Percentiles rank a stretch among this genome's conserved stretches.
These are phyloP conservation scores for Sporothrix pallida DNA, from an alignment of 2,329 filamentous ascomycete genomes.

Conservation along the genomic window DNA sequence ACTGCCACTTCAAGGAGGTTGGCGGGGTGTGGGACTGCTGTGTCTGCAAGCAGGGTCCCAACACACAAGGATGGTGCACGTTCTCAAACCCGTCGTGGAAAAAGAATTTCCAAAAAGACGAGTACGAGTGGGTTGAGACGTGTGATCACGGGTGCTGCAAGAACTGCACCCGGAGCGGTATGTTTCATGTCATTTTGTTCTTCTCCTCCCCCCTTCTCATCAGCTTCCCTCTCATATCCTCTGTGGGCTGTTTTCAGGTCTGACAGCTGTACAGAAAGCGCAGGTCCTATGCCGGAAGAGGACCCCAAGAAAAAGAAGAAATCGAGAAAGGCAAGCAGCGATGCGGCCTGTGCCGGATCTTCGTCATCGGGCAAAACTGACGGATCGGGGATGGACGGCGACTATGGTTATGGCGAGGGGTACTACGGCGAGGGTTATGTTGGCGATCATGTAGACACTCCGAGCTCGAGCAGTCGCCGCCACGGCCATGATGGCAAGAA, in stretches of 20 bases:
- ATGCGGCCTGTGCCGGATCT: background rate
- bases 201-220: background rate
- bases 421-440: conserved; percentile 19
- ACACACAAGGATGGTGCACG: conserved; percentile 60
- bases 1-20: conserved; percentile 58
- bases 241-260: background rate
- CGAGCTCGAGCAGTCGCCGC: conserved; percentile 1
- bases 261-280: conserved; percentile 31
- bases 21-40: conserved; percentile 62
- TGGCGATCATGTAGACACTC: background rate
- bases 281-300: conserved; percentile 35
- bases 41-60: conserved; percentile 57
- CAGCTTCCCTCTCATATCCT: background rate
- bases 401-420: conserved; percentile 9
- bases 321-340: conserved; percentile 25
- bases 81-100: conserved; percentile 44
- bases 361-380: background rate
- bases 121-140: conserved; percentile 48
- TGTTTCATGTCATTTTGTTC: conserved; percentile 39
- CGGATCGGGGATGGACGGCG: background rate
- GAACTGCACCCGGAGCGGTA: conserved; percentile 54
- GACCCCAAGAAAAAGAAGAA: conserved; percentile 35
- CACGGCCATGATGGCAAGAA: conserved; percentile 25
- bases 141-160: conserved; percentile 62
- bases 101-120: conserved; percentile 44